Conservation (phyloP, 768 basidiomycete genomes). For the Coprinopsis marcescibilis region DNA sequence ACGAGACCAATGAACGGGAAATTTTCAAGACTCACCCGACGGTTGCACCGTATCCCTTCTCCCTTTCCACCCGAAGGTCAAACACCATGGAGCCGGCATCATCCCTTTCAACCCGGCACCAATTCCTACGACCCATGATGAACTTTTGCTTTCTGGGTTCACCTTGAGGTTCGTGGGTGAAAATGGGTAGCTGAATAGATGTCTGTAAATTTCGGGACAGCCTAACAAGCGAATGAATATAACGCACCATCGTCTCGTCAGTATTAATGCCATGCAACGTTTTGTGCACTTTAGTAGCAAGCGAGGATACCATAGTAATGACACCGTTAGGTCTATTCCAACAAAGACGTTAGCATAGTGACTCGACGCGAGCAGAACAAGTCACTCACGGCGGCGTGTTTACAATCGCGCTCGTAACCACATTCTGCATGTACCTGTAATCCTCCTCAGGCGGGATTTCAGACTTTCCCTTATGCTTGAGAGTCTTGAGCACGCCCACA, state of each 20-base stretch:
- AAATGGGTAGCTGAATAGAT: slow-evolving; percentile 62
- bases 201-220: slow-evolving; percentile 1
- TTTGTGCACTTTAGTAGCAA: slow-evolving; percentile 78
- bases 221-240: not conserved
- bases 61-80: slow-evolving; percentile 81
- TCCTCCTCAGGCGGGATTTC: slow-evolving; percentile 54
- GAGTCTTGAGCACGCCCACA: slow-evolving; percentile 71
- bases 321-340: slow-evolving; percentile 62
- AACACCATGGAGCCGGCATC: slow-evolving; percentile 64
- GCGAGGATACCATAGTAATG: slow-evolving; percentile 70
- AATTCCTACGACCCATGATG: slow-evolving; percentile 88
- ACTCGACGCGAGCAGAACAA: not conserved
- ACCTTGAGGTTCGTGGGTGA: slow-evolving; percentile 73
- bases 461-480: slow-evolving; percentile 42
- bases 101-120: slow-evolving; percentile 68
- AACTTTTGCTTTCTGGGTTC: slow-evolving; percentile 66
- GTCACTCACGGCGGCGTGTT: slow-evolving; percentile 78
- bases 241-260: slow-evolving; percentile 77
- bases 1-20: slow-evolving; percentile 4
- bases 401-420: slow-evolving; percentile 92
- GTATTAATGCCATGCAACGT: slow-evolving; percentile 80
- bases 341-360: not conserved
- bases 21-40: slow-evolving; percentile 50
- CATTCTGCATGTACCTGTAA: slow-evolving; percentile 86
- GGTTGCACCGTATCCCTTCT: slow-evolving; percentile 78